Evolutionary conservation across 495 filamentous ascomycete genomes (phyloP), one percentile per base, ranked within the genome.

Genomic region (Podospora appendiculata): DNA sequence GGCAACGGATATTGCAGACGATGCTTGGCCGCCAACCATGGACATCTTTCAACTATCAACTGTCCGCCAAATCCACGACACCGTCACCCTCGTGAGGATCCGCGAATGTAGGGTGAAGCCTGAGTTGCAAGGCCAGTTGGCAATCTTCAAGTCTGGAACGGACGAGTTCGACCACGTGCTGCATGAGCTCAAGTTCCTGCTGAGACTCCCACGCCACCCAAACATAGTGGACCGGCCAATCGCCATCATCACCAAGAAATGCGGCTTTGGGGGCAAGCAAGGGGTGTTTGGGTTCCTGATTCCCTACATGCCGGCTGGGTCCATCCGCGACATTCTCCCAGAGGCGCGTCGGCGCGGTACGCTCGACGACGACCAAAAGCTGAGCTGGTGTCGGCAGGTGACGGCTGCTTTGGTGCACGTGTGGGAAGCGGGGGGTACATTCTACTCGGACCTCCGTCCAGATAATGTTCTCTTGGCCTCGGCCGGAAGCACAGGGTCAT

Each of bases 71-170:
- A 9, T 51, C 13, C 48, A 51, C 32, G 48, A 51, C 38, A 25
- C 18, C 41, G 40, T 51, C 8, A 43, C 18, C 11, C 48, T 51
- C 8, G 48, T 51, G 4, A 17, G 40, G 6, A 8, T 50, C 1
- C 4, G 7, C 40, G 9, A 32, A 0, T 17, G 8, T 18, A 8
- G 13, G 6, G 12, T 0, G 6, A 34, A 16, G 14, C 47, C 35
- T 11, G 17, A 18, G 0, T 14, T 50, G 35, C 35, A 32, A 1
- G 47, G 19, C 4, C 8, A 41, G 16, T 9, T 32, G 17, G 47
- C 47, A 13, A 41, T 41, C 38, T 50, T 50, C 47, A 50, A 50
- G 13, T 50, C 47, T n/a, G 47, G 47, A 6, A 38, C 47, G 8
- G 47, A 50, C 18, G 35, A 41, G 1, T 50, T 50, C 19, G 11